A percentile compares a stretch with the other conserved stretches of the same genome.
Evolutionary conservation across 805 yeast genomes (phyloP).

Genomic region (Candida nanaspora): DNA sequence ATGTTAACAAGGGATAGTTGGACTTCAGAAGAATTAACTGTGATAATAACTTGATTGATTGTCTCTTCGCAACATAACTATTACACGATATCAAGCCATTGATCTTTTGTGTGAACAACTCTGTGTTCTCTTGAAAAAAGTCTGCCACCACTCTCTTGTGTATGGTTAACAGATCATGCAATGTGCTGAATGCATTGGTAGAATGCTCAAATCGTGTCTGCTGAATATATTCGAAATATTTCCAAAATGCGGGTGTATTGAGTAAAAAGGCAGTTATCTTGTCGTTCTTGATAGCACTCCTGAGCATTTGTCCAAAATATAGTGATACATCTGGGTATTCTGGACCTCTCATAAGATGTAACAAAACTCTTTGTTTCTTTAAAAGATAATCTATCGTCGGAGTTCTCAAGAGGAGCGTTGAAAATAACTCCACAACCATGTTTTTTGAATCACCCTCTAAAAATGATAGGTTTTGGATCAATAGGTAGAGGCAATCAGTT

Average conservation of each 20-base stretch:
- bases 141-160: constrained; percentile 67
- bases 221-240: constrained; percentile 70
- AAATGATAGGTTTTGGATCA: constrained; percentile 51
- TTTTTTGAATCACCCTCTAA: constrained; percentile 89
- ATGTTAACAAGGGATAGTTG: constrained; percentile 65
- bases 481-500: constrained; percentile 57
- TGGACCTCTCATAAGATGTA: constrained; percentile 59
- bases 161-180: constrained; percentile 57
- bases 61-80: constrained; percentile 90
- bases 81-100: constrained; percentile 67
- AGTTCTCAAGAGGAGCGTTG: constrained; percentile 66
- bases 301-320: constrained; percentile 66
- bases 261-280: constrained; percentile 54
- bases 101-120: constrained; percentile 51
- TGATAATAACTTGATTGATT: constrained; percentile 69
- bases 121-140: constrained; percentile 56
- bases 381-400: constrained; percentile 85
- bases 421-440: constrained; percentile 67
- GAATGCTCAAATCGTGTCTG: constrained; percentile 80
- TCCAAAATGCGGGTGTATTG: constrained; percentile 65
- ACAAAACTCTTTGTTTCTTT: constrained; percentile 57
- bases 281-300: constrained; percentile 83
- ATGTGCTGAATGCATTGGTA: constrained; percentile 80
- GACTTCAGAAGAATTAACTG: constrained; percentile 64
- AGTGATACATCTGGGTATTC: constrained; percentile 69